phyloP scores from a whole-genome alignment of 2,329 filamentous ascomycete species.

The Talaromyces pinophilus region DNA sequence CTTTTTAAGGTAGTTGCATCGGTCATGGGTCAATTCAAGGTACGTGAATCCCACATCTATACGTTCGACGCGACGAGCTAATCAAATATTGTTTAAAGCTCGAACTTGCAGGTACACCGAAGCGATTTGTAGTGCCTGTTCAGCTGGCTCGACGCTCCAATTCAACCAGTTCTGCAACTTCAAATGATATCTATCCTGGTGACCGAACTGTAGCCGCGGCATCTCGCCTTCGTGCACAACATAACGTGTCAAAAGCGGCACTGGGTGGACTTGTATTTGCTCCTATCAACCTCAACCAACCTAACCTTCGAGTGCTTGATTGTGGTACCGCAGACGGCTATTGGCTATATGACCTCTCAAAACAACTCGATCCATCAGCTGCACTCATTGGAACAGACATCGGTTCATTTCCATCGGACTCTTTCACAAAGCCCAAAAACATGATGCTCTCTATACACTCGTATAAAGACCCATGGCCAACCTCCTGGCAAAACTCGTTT shows the following conservation, averaged over 20 bases:
- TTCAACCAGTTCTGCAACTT: neutral
- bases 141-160: neutral
- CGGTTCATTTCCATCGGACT: slow-evolving; percentile 16
- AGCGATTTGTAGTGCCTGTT: slow-evolving; percentile 15
- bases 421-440: slow-evolving; percentile 12
- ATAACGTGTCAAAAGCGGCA: slow-evolving; percentile 17
- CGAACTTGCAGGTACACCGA: neutral
- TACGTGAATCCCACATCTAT: neutral
- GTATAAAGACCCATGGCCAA: slow-evolving; percentile 16
- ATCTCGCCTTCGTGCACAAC: slow-evolving; percentile 17
- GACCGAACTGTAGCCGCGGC: slow-evolving; percentile 11
- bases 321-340: slow-evolving; percentile 19
- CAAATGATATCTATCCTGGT: slow-evolving; percentile 12
- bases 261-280: slow-evolving; percentile 15
- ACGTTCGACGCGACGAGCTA: neutral
- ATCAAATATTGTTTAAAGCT: neutral
- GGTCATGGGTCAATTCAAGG: slow-evolving; percentile 18
- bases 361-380: slow-evolving; percentile 11
- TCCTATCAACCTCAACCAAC: slow-evolving; percentile 2
- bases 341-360: slow-evolving; percentile 18
- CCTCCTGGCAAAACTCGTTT: slow-evolving; percentile 16
- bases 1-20: slow-evolving; percentile 16
- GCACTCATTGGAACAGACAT: slow-evolving; percentile 17
- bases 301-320: slow-evolving; percentile 12
- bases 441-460: slow-evolving; percentile 5